Evolutionary conservation across 306 rosid species (phyloP), one percentile per base, ranked within the genome.

Genomic region (Pyrus pyrifolia): DNA sequence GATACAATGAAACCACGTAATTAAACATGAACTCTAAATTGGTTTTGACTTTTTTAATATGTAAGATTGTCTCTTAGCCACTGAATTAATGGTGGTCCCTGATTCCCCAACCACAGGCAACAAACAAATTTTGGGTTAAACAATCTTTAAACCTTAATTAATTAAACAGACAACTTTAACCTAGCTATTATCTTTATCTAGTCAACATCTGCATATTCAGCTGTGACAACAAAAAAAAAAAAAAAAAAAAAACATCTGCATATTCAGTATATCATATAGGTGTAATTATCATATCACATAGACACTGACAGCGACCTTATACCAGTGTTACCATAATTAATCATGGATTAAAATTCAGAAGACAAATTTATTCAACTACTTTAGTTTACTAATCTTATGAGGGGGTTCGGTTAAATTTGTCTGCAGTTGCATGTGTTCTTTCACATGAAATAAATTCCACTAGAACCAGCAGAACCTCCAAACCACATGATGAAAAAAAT

Each of bases 1-100:
- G 25, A 59, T 7, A 70, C 89, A 78, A 77, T 88, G 85, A 78
- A 78, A 83, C 74, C n/a, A 9, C 4, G 23, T 1, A 58, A 75
- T 42, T 42, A 10, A 42, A 10, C 63, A 18, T 53, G 40, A 30
- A 38, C 42, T 62, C 79, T 38, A 53, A 58, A 3, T 52, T 17
- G n/a, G 58, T 51, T 19, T 64, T 25, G 9, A 9, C 13, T 51
- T 30, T 64, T 22, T 46, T 17, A 9, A 12, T 63, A 40, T 29
- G 46, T 44, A 40, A 69, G 45, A 12, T 40, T 40, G 45, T 42
- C 45, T 9, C 10, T 42, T 42, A 42, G 42, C 73, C 74, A 68
- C 72, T 46, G n/a, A 68, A 57, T n/a, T 42, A 42, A 45, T 35
- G 30, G 76, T 75, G 83, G 83, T 75, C 83, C 72, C 53, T 61